phyloP scores from a whole-genome alignment of 768 basidiomycete genomes.

The Strobilomyces confusus region DNA sequence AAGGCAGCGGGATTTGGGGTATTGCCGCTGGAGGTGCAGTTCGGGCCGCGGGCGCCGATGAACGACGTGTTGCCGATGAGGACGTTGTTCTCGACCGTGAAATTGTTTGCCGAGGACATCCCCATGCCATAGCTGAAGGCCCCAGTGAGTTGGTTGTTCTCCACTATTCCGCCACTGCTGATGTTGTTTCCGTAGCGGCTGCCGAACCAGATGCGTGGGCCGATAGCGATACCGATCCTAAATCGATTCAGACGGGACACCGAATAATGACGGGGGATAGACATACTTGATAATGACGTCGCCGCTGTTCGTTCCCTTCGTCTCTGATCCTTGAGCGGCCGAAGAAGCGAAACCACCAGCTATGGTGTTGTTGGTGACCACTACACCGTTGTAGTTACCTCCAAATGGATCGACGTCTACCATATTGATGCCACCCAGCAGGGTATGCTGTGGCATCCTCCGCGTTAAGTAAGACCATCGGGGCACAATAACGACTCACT shows the following conservation, averaged over 20 bases:
- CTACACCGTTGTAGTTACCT: slow-evolving; percentile 62
- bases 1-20: slow-evolving; percentile 58
- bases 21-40: slow-evolving; percentile 49
- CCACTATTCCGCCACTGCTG: slow-evolving; percentile 49
- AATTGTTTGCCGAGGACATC: slow-evolving; percentile 57
- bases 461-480: neutral
- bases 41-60: slow-evolving; percentile 63
- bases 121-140: slow-evolving; percentile 76
- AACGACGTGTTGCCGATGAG: slow-evolving; percentile 71
- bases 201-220: slow-evolving; percentile 75
- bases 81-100: slow-evolving; percentile 59
- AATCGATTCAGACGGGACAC: slow-evolving; percentile 6
- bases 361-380: slow-evolving; percentile 65
- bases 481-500: slow-evolving; percentile 36
- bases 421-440: slow-evolving; percentile 75
- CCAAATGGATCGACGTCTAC: slow-evolving; percentile 66
- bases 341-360: slow-evolving; percentile 65
- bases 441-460: slow-evolving; percentile 45
- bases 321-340: slow-evolving; percentile 34
- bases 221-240: slow-evolving; percentile 79
- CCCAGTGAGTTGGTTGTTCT: slow-evolving; percentile 55
- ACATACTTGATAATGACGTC: slow-evolving; percentile 70
- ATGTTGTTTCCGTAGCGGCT: slow-evolving; percentile 51
- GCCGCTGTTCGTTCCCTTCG: slow-evolving; percentile 51
- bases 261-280: neutral